Evolutionary conservation across 108 stramenopile genomes (phyloP), one percentile per base, ranked within the genome.

Genomic region (Cyclotella choctawhatcheeana): DNA sequence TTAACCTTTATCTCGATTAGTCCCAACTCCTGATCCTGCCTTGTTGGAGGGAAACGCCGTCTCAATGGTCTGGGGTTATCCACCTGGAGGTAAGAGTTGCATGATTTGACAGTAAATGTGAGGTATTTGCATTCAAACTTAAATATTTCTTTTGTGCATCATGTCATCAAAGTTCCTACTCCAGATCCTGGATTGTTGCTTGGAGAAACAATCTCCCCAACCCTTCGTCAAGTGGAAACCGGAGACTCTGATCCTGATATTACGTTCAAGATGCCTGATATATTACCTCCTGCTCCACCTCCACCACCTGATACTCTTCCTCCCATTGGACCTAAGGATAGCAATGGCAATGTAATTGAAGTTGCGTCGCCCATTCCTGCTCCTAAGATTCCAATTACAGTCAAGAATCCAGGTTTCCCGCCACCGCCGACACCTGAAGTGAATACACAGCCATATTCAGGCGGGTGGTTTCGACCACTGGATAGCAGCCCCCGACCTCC

Each of bases 121-220:
- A n/a, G n/a, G n/a, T n/a, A n/a, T n/a, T n/a, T n/a, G n/a, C n/a
- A n/a, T n/a, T n/a, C n/a, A n/a, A n/a, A n/a, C n/a, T n/a, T n/a
- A n/a, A n/a, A n/a, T n/a, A n/a, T n/a, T n/a, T n/a, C n/a, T n/a
- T n/a, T n/a, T n/a, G n/a, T n/a, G n/a, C n/a, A n/a, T n/a, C n/a
- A n/a, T n/a, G n/a, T n/a, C n/a, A n/a, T n/a, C n/a, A n/a, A n/a
- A n/a, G 74, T 58, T 18, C 80, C 80, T 2, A 81, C 80, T 5
- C 80, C 80, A 22, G 80, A 76, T 66, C 76, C 76, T 12, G 69
- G 20, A 25, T 53, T 64, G 32, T 58, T 76, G 48, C 60, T 7
- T 6, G 69, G 58, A 35, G 25, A 45, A 20, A 26, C 71, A 5
- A 27, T 13, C 24, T 20, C 47, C n/a, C 71, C 71, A 25, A 72